Evolutionary conservation across 768 basidiomycete genomes (phyloP), one percentile per base, ranked within the genome.

Genomic region (Naematelia aurantialba): DNA sequence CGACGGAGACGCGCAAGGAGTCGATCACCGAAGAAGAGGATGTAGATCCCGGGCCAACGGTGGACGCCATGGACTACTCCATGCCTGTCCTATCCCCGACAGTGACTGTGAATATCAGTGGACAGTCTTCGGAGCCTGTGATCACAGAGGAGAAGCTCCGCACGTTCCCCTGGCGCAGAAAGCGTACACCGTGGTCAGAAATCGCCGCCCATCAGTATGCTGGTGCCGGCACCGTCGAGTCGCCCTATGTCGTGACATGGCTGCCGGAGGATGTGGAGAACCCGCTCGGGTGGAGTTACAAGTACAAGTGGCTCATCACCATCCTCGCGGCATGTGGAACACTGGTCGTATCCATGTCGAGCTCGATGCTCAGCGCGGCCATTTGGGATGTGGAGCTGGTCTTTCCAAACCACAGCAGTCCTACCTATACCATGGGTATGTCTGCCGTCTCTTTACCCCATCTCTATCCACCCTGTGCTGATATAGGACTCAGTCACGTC

Each of bases 161-260:
- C 14, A 58, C 42, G 52, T 56, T 58, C 21, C 69, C 69, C 34
- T 71, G 69, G 69, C 42, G 66, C 13, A 56, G 48, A 5, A 53
- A 66, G 26, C 54, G 62, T 12, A 69, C 68, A n/a, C 48, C 67
- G 5, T 62, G 60, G 53, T 14, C 26, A 2, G 44, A 57, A 11
- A 67, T 72, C 55, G 30, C 62, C 22, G 21, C 25, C 13, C 58
- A 69, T 22, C 30, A 25, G 4, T 75, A 75, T 56, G 42, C 42
- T 1, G 74, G 74, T 1, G 47, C 52, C 0, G 74, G 72, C 2
- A 72, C 74, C 1, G 48, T 52, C 8, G 65, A 63, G 25, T 60
- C 66, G 13, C 74, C 72, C 1, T 74, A 61, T 45, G 25, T 76
- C 19, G 64, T 76, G 3, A 66, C 58, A 10, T 74, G 65, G 68